A percentile compares a stretch with the other conserved stretches of the same genome.
Conservation (phyloP, 495 filamentous ascomycete species). For the Trichoderma orchidacearum region DNA sequence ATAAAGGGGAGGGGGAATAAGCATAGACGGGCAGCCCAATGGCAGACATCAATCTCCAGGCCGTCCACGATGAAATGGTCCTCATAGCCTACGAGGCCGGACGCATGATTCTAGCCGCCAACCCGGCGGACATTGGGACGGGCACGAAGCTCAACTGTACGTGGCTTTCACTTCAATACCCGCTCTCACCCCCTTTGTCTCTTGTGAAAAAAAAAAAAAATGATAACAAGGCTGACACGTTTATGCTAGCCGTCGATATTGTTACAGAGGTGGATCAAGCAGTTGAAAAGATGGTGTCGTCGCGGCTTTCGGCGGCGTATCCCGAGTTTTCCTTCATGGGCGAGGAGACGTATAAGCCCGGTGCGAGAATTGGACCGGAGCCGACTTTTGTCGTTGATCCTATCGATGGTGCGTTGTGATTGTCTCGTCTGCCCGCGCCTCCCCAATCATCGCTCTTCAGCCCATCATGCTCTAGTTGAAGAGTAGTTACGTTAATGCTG, state of each 20-base stretch:
- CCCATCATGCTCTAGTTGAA: too few species aligned
- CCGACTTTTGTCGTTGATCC: conserved; percentile 87
- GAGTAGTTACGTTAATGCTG: too few species aligned
- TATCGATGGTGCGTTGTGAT: conserved; percentile 48
- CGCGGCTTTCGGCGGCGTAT: conserved; percentile 46
- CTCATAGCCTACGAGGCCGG: conserved; percentile 65
- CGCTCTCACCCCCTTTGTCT: neutral
- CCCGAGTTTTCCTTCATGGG: conserved; percentile 64
- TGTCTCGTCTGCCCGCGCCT: too few species aligned
- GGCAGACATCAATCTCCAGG: conserved; percentile 50
- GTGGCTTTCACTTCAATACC: conserved; percentile 10
- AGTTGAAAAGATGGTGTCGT: conserved; percentile 62
- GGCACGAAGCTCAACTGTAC: conserved; percentile 81
- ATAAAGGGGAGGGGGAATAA: neutral
- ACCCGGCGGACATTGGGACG: conserved; percentile 45
- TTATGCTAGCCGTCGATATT: conserved; percentile 65
- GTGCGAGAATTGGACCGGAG: conserved; percentile 43
- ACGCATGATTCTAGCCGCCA: conserved; percentile 64
- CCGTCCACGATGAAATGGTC: conserved; percentile 71
- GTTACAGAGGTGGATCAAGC: conserved; percentile 81
- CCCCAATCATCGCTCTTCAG: too few species aligned
- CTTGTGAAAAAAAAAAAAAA: too few species aligned
- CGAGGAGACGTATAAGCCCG: conserved; percentile 72
- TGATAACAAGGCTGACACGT: too few species aligned
- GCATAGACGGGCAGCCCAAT: conserved; percentile 12